Percentiles rank a stretch among this genome's conserved stretches.
Conservation (phyloP, 495 filamentous ascomycete genomes). For the Schizothecium vesticola region DNA sequence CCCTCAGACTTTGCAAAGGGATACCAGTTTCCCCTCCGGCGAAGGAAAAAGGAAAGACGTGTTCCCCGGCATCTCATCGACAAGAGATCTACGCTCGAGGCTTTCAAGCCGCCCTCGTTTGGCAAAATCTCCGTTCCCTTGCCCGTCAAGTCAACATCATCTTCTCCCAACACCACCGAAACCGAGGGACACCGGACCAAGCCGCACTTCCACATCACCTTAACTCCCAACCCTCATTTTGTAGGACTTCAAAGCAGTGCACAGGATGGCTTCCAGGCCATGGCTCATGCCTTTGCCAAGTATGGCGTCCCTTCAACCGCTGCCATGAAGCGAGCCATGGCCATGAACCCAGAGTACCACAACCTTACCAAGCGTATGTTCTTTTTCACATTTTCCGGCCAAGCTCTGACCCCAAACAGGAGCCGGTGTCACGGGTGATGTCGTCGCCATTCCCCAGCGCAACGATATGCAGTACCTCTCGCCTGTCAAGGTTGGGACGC, state of each 20-base stretch:
- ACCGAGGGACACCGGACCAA: not conserved
- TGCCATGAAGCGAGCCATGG: slow-evolving; percentile 25
- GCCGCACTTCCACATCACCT: slow-evolving; percentile 44
- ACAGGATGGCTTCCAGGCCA: slow-evolving; percentile 39
- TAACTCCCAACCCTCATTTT: slow-evolving; percentile 42
- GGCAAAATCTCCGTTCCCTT: not conserved
- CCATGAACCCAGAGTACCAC: slow-evolving; percentile 8
- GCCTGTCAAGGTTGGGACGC: slow-evolving; percentile 55
- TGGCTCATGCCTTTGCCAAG: slow-evolving; percentile 54
- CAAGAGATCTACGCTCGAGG: not conserved
- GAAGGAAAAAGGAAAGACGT: not conserved
- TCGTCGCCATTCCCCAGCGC: slow-evolving; percentile 48
- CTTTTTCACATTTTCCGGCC: not conserved
- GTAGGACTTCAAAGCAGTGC: slow-evolving; percentile 1
- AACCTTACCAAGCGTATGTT: not conserved
- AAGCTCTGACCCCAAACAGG: slow-evolving; percentile 13
- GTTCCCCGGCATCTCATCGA: not conserved
- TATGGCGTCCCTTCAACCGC: slow-evolving; percentile 38
- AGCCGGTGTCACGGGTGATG: slow-evolving; percentile 36
- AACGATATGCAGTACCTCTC: slow-evolving; percentile 59
- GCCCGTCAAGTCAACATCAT: not conserved
- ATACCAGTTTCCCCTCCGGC: not conserved
- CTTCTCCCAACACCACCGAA: not conserved
- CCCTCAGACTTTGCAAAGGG: not conserved
- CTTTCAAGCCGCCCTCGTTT: not conserved